Base-by-base conservation (phyloP, 306 rosid species). In the Corylus avellana region DNA sequence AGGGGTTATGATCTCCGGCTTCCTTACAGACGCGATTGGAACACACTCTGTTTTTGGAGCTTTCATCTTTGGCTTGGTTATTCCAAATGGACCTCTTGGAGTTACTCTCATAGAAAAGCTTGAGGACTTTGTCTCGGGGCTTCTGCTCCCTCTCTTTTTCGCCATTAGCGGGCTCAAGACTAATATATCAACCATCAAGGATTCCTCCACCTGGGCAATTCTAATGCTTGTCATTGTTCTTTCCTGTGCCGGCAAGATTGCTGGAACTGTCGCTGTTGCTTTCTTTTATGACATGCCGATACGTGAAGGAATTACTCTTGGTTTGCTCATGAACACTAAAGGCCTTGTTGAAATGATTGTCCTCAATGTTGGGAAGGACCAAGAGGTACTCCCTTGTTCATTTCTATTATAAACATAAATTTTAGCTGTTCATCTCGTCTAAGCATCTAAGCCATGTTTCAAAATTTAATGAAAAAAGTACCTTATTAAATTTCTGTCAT, bases 71-170 rank as follows among this genome's bases (percentile, higher is more conserved):
- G 99, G 99, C 13, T 77, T 95, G 66, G 85, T 89, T 3, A 93
- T 95, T n/a, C 99, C 99, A 9, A 95, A 77, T 57, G 98, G 99
- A 12, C 95, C 99, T 0, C 93, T 93, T 7, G 95, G 98, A 0
- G 84, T 88, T 16, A 88, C 97, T 22, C 93, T 95, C 12, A 92
- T 95, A 2, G 99, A 95, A 75, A 95, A 91, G 89, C 97, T 95
- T 6, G 99, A 95, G 84, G 99, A 95, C 67, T 95, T 95, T 51
- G 92, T 95, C 46, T 95, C 99, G 0, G 99, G 98, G n/a, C 93
- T 95, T 68, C 7, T 93, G 79, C 91, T 95, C 10, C 99, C 99
- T 84, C 93, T 95, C 14, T 95, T 93, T 78, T 95, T 95, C 18
- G 98, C 97, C 59, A 90, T 87, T 18, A 95, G 97, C 53, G 99